Conservation (phyloP, 169 alveolate genomes). For the Besnoitia besnoiti region DNA sequence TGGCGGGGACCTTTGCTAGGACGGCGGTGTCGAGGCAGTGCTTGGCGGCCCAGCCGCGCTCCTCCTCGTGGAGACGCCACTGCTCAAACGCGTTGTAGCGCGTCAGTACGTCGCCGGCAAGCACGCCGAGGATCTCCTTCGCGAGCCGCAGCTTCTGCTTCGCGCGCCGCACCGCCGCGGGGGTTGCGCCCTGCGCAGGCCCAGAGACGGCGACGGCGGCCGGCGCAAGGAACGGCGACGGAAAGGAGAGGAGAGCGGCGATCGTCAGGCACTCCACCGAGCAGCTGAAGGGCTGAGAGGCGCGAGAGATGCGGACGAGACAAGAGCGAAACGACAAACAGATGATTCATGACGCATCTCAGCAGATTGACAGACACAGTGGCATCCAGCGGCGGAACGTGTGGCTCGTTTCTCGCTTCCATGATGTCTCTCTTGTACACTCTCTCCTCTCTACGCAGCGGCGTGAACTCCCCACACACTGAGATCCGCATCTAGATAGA, state of each 20-base stretch:
- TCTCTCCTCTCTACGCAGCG: too few relatives aligned
- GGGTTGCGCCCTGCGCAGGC: not conserved
- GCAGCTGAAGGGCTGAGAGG: not conserved
- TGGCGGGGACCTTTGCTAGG: not conserved
- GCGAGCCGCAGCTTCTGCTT: slow-evolving; percentile 3
- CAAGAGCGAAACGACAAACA: not conserved
- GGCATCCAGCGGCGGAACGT: too few relatives aligned
- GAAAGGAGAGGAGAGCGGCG: not conserved
- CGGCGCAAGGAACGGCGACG: not conserved
- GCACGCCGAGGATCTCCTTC: not conserved
- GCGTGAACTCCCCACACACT: too few relatives aligned
- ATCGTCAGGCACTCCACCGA: not conserved
- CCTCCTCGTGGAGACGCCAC: not conserved
- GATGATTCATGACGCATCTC: too few relatives aligned
- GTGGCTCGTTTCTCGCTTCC: too few relatives aligned
- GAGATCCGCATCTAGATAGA: too few relatives aligned
- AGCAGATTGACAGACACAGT: too few relatives aligned
- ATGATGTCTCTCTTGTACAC: too few relatives aligned
- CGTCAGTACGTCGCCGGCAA: not conserved
- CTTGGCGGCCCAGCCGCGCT: not conserved
- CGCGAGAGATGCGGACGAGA: not conserved
- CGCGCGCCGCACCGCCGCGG: not conserved
- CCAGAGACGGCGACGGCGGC: not conserved
- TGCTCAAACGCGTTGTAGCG: slow-evolving; percentile 19
- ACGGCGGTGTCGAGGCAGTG: not conserved